These are phyloP conservation scores for Tagetes patula DNA, from an alignment of 129 eudicot genomes.

Conservation along the genomic window DNA sequence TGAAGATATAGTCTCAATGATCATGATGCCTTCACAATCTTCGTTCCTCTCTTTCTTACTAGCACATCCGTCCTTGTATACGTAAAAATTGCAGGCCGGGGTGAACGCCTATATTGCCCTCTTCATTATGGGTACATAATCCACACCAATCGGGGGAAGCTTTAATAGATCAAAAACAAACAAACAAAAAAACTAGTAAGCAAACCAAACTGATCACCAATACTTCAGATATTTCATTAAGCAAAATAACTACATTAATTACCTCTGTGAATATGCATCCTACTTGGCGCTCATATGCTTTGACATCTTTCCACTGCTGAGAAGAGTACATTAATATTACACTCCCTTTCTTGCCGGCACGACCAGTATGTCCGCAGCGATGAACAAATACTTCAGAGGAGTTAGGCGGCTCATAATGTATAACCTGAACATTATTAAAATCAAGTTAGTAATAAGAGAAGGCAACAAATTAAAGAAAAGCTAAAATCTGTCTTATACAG, in stretches of 20 bases:
- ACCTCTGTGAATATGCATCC: slow-evolving; percentile 85
- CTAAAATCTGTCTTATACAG: not conserved
- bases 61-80: too few relatives aligned
- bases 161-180: slow-evolving; percentile 21
- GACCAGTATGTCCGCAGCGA: slow-evolving; percentile 91
- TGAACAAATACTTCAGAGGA: slow-evolving; percentile 85
- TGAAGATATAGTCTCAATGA: too few relatives aligned
- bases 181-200: slow-evolving; percentile 3
- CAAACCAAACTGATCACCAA: not conserved
- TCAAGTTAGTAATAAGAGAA: not conserved
- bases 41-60: too few relatives aligned
- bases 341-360: slow-evolving; percentile 93
- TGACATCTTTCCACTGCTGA: slow-evolving; percentile 58
- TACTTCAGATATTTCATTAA: not conserved
- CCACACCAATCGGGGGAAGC: slow-evolving; percentile 78
- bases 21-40: too few relatives aligned
- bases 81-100: too few relatives aligned
- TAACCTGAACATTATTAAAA: slow-evolving; percentile 41
- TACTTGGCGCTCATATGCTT: slow-evolving; percentile 60
- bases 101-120: too few relatives aligned
- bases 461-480: not conserved
- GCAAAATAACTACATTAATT: not conserved
- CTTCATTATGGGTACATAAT: not conserved
- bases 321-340: slow-evolving; percentile 74
- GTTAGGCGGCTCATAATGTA: slow-evolving; percentile 86